These are phyloP conservation scores for Thelonectria olida DNA, from an alignment of 2,329 filamentous ascomycete genomes.

Conservation along the genomic window DNA sequence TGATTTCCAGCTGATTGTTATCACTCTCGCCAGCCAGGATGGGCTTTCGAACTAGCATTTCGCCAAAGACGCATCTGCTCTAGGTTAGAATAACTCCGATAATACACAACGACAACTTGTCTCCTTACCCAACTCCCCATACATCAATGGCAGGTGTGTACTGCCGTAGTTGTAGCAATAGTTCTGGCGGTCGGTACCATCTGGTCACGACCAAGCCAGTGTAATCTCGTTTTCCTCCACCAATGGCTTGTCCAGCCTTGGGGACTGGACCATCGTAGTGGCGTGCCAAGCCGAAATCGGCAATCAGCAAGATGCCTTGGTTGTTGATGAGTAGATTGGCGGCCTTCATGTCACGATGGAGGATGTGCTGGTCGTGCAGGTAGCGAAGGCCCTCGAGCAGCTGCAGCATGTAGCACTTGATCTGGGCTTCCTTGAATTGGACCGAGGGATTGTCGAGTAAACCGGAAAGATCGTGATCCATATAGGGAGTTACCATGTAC, in stretches of 20 bases:
- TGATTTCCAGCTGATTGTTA: conserved; percentile 87
- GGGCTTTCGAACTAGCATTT: conserved; percentile 94
- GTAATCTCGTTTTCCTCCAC: conserved; percentile 88
- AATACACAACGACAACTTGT: not conserved
- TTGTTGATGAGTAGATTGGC: conserved; percentile 98
- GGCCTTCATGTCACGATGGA: conserved; percentile 99
- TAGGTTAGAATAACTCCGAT: conserved; percentile 30
- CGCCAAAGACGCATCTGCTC: conserved; percentile 92
- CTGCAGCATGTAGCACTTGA: conserved; percentile 98
- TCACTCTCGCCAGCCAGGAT: conserved; percentile 93
- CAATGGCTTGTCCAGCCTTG: conserved; percentile 78
- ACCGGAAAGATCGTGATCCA: conserved; percentile 98
- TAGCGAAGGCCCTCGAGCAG: conserved; percentile 90
- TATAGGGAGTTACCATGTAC: conserved; percentile 99
- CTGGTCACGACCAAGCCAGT: conserved; percentile 96
- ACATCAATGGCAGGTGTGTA: conserved; percentile 99
- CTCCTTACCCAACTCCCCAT: conserved; percentile 90
- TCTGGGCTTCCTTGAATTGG: conserved; percentile 85
- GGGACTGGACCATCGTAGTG: conserved; percentile 90
- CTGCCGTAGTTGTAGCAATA: conserved; percentile 84
- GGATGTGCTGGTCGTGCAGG: conserved; percentile 86
- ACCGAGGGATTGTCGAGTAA: conserved; percentile 95
- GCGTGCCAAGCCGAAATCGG: conserved; percentile 93
- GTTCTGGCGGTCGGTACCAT: conserved; percentile 96
- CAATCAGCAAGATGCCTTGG: conserved; percentile 91